Conservation (phyloP, 2,329 filamentous ascomycete species). For the Podosphaera xanthii region DNA sequence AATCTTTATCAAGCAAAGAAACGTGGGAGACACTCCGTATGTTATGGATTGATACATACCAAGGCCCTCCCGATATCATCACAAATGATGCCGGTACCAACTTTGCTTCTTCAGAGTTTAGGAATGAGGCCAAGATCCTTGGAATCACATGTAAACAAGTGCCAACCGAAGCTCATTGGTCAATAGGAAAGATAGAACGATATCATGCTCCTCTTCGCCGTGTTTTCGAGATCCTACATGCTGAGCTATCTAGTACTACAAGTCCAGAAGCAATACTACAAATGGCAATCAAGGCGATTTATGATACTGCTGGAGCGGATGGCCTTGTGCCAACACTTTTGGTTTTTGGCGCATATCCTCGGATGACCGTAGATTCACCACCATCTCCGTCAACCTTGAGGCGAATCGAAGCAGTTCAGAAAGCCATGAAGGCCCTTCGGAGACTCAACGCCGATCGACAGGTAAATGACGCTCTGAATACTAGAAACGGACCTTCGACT, state of each 20-base stretch:
- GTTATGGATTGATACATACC: no score
- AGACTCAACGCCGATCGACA: constrained; percentile 1
- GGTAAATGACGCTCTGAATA: constrained; percentile 1
- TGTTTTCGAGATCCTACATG: background rate
- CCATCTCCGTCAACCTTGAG: background rate
- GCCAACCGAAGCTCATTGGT: constrained; percentile 1
- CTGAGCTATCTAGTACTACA: background rate
- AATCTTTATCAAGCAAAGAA: no score
- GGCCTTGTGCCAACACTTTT: no score
- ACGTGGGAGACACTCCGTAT: no score
- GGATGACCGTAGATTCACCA: background rate
- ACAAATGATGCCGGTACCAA: constrained; percentile 2
- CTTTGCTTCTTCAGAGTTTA: constrained; percentile 3
- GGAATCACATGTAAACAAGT: background rate
- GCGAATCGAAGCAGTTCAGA: constrained; percentile 1
- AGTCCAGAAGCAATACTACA: background rate
- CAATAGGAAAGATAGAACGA: constrained; percentile 1
- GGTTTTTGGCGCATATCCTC: background rate
- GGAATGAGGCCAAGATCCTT: background rate
- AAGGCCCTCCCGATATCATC: no score
- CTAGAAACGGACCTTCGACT: background rate
- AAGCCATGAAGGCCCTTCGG: constrained; percentile 2
- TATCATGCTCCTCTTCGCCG: constrained; percentile 2
- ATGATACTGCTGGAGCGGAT: background rate
- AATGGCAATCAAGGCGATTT: background rate